Evolutionary conservation across 2,329 filamentous ascomycete genomes (phyloP), one percentile per base, ranked within the genome.

Genomic region (Furcasterigmium furcatum): DNA sequence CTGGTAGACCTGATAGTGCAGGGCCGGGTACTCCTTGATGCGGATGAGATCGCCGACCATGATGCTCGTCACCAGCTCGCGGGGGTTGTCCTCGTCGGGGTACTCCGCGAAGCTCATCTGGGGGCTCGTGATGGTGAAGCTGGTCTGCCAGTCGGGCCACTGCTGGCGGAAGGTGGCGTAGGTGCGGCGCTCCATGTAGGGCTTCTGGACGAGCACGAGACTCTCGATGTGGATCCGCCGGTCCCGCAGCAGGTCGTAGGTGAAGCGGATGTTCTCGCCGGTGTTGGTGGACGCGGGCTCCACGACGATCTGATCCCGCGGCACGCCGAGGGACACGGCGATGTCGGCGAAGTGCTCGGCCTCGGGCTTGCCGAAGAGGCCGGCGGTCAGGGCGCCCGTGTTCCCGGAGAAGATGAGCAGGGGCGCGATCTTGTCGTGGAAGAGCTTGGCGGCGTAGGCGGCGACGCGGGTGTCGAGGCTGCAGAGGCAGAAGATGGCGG

Each of bases 151-250:
- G 16, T 63, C 64, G 0, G 69, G 70, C 71, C 71, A 74, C 57
- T 74, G 71, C 58, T 66, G 70, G 47, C 58, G 60, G 47, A 74
- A 74, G 0, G 71, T 74, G 2, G 71, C 71, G 35, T 65, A 73
- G 5, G 70, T 71, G 6, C 71, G 55, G 27, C 71, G 56, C 55
- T 73, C 70, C 71, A 74, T 74, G 47, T 74, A 74, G 20, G 70
- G 71, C 55, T 74, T 74, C 54, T 74, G 71, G 9, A 74, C 71
- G 1, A 74, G 58, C 14, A 74, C 57, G 24, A 74, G 63, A 3
- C 59, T 65, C 24, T 54, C 47, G 1, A 62, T 44, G 2, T 30
- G 38, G 8, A 69, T 36, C 0, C 58, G 52, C 19, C 41, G 55
- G 12, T 59, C 52, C 14, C 44, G 38, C 2, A 74, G 55, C 9